Percentiles rank a stretch among this genome's conserved stretches.
These are phyloP conservation scores for Bassia scoparia DNA, from an alignment of 148 eudicot species.

Conservation along the genomic window DNA sequence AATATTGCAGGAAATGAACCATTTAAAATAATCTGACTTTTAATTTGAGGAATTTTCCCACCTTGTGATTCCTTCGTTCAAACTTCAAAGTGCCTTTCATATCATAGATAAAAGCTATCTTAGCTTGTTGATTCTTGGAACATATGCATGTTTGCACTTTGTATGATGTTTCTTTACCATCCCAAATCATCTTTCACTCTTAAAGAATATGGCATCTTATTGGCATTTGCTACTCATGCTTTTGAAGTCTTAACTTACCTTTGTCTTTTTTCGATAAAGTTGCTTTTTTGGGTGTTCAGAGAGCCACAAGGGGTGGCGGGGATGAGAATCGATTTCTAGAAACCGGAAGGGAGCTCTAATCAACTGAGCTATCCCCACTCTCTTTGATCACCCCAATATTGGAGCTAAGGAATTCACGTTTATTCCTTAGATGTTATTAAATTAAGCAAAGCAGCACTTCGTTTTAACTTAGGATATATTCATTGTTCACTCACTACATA, in stretches of 20 bases:
- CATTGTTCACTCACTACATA: background rate
- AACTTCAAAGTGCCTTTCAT: background rate
- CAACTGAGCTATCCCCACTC: too few relatives aligned
- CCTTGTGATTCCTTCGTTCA: background rate
- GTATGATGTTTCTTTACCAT: background rate
- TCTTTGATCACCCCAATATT: background rate
- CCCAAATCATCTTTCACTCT: background rate
- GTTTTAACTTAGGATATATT: background rate
- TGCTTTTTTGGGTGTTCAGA: too few relatives aligned
- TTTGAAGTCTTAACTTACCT: conserved; percentile 10
- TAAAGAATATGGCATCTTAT: background rate
- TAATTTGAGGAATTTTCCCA: too few relatives aligned
- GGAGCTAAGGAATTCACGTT: conserved; percentile 4
- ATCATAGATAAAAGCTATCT: background rate
- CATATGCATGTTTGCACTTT: conserved; percentile 15
- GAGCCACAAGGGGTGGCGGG: too few relatives aligned
- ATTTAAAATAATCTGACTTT: too few relatives aligned
- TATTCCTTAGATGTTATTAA: conserved; percentile 10
- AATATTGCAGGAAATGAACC: too few relatives aligned
- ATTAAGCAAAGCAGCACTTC: background rate
- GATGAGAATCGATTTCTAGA: too few relatives aligned
- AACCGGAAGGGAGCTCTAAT: too few relatives aligned
- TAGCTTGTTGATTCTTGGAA: too few relatives aligned
- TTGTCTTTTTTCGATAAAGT: conserved; percentile 11
- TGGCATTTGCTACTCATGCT: conserved; percentile 3